These are phyloP conservation scores for Schizothecium vesticola DNA, from an alignment of 495 filamentous ascomycete species.

Conservation along the genomic window DNA sequence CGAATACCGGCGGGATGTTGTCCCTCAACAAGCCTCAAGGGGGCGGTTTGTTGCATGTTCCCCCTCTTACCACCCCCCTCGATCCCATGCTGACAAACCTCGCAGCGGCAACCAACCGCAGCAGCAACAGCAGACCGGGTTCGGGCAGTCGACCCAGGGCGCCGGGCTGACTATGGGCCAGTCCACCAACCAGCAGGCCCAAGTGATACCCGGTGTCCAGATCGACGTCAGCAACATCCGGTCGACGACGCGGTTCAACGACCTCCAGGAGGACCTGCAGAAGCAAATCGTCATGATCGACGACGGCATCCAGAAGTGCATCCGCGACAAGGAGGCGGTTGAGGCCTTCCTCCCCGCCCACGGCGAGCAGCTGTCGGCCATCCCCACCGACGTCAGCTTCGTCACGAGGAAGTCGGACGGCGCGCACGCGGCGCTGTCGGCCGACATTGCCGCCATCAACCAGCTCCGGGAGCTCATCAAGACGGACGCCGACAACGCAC, in stretches of 20 bases:
- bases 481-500: slow-evolving; percentile 64
- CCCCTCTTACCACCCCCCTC: background rate
- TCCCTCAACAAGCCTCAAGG: slow-evolving; percentile 18
- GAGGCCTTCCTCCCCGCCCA: slow-evolving; percentile 61
- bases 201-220: slow-evolving; percentile 62
- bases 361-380: slow-evolving; percentile 54
- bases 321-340: slow-evolving; percentile 50
- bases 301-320: slow-evolving; percentile 63
- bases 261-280: slow-evolving; percentile 79
- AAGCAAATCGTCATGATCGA: slow-evolving; percentile 70
- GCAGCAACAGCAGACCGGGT: slow-evolving; percentile 31
- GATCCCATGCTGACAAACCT: slow-evolving; percentile 14
- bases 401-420: slow-evolving; percentile 66
- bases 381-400: slow-evolving; percentile 71
- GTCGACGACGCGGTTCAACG: slow-evolving; percentile 83
- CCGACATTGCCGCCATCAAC: slow-evolving; percentile 67
- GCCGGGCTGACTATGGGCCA: slow-evolving; percentile 45
- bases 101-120: slow-evolving; percentile 10
- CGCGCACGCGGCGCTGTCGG: slow-evolving; percentile 64
- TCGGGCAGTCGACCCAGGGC: slow-evolving; percentile 35
- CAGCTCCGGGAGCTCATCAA: slow-evolving; percentile 57
- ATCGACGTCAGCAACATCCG: slow-evolving; percentile 71
- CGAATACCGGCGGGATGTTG: slow-evolving; percentile 43
- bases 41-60: slow-evolving; percentile 50
- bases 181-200: slow-evolving; percentile 40